These are phyloP conservation scores for Eucalyptus pauciflora DNA, from an alignment of 345 rosid species.

Conservation along the genomic window DNA sequence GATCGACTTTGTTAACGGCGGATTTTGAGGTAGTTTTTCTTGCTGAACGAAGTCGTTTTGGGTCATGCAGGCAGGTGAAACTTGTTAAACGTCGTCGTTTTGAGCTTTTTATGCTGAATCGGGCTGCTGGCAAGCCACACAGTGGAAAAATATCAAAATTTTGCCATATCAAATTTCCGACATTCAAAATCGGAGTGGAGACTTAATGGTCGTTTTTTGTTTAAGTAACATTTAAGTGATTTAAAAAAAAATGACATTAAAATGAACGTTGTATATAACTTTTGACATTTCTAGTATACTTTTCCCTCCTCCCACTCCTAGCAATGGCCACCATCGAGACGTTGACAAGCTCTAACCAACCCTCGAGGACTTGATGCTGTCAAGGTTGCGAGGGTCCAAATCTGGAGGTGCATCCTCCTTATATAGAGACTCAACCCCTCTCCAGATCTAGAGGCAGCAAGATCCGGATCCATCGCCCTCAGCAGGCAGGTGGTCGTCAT, in stretches of 20 bases:
- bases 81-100: accelerated
- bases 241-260: too few relatives aligned
- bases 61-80: too few relatives aligned
- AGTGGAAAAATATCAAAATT: accelerated
- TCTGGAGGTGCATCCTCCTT: too few relatives aligned
- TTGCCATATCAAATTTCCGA: accelerated
- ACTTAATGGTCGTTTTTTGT: accelerated
- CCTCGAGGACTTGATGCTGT: too few relatives aligned
- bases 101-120: too few relatives aligned
- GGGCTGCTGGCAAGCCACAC: accelerated
- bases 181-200: accelerated
- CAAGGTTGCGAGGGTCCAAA: accelerated
- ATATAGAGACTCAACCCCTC: too few relatives aligned
- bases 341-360: accelerated
- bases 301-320: accelerated
- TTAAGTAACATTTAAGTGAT: too few relatives aligned
- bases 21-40: too few relatives aligned
- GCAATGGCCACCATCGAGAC: accelerated
- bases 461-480: too few relatives aligned
- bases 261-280: accelerated
- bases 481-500: too few relatives aligned
- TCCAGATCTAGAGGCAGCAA: too few relatives aligned
- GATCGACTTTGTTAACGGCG: accelerated
- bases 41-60: too few relatives aligned
- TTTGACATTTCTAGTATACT: accelerated